Conservation (phyloP, 306 rosid species). For the Lotus japonicus region DNA sequence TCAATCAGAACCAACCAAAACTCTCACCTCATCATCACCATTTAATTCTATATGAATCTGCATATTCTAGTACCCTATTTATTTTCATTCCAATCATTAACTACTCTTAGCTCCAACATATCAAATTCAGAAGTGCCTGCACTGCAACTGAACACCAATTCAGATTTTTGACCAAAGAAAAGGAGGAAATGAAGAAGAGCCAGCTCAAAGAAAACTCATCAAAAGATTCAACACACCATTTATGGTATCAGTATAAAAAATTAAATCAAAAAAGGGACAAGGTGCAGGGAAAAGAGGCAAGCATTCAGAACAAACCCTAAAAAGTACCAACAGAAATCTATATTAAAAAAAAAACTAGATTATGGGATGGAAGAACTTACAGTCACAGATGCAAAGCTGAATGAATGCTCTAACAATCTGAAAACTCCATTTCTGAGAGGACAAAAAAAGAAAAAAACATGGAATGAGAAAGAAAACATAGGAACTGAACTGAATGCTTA, state of each 20-base stretch:
- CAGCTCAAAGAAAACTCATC: not conserved
- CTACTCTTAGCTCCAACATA: too few relatives aligned
- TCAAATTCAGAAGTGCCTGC: too few relatives aligned
- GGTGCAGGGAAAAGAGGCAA: not conserved
- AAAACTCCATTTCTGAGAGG: conserved; percentile 21
- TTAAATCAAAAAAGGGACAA: not conserved
- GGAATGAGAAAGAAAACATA: conserved; percentile 22
- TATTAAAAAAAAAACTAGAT: not conserved
- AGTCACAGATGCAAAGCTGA: conserved; percentile 30
- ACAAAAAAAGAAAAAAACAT: not conserved
- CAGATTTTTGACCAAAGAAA: conserved; percentile 10
- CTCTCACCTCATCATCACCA: not conserved
- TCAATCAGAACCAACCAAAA: not conserved
- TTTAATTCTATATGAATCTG: conserved; percentile 10
- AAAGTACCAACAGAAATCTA: conserved; percentile 15
- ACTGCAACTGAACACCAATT: conserved; percentile 14
- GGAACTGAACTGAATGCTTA: conserved; percentile 24
- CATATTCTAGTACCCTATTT: not conserved
- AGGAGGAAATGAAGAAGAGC: not conserved
- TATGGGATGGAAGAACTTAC: conserved; percentile 26
- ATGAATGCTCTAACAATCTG: conserved; percentile 19
- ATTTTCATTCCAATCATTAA: too few relatives aligned
- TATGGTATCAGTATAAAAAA: not conserved
- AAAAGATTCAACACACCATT: conserved; percentile 4
- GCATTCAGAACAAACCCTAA: conserved; percentile 17